Base-by-base conservation (phyloP, 2,329 filamentous ascomycete species). In the Colletotrichum sp. region DNA sequence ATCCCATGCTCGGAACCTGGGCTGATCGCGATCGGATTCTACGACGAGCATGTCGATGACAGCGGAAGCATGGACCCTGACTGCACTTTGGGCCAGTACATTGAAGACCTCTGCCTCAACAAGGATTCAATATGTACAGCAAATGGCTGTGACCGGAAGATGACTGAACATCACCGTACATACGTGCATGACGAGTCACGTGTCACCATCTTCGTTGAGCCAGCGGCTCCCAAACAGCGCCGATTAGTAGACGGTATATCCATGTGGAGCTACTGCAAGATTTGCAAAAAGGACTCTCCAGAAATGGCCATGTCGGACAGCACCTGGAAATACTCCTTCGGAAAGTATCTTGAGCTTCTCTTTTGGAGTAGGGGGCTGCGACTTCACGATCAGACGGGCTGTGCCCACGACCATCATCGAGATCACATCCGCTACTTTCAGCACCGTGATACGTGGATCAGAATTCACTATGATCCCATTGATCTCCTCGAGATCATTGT, bases 321-420 rank as follows among this genome's bases (percentile, higher is more conserved):
- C 80, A 98, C 96, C 0, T 99, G 96, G 95, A 98, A 98, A 83
- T 99, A 99, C 83, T 99, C 97, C 0, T 98, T 99, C 81, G 97
- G 95, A 13, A 99, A 99, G 84, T 99, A 99, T 81, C 89, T 99
- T n/a, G 97, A 99, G 85, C 88, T 99, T 21, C 96, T 96, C 4
- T 99, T 99, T 84, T 99, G 96, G 96, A 96, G 96, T 81, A 94
- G 92, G 57, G 94, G 95, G 49, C 87, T 99, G 65, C 94, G 93
- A 82, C 92, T 93, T 79, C 93, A 91, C 78, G 92, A 93, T 62
- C 92, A 93, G 32, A 88, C 95, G 49, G 87, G 84, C 68, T 99
- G 98, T 82, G 92, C 95, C 18, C 97, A 99, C 82, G 96, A 99
- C 82, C 93, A 98, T 74, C 96, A 98, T 83, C 93, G 93, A 76